Base-by-base conservation (phyloP, 2,329 filamentous ascomycete genomes). In the Lecanicillium sp. region DNA sequence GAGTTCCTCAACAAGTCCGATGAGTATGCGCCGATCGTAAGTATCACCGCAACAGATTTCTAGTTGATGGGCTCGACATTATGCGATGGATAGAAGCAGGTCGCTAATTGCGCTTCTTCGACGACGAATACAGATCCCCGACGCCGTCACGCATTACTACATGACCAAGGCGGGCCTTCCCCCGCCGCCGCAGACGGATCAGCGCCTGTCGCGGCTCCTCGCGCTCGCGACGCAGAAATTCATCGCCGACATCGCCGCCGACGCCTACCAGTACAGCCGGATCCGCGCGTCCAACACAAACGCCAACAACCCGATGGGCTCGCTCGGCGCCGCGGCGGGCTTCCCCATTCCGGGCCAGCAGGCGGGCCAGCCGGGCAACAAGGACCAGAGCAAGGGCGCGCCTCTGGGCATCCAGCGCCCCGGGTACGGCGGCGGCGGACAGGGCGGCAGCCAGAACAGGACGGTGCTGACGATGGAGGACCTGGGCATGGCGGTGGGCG, bases 391-490 rank as follows among this genome's bases (percentile, higher is more conserved):
- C 5, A 78, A 71, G 51, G 71, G 68, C 54, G 77, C 80, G 2
- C 77, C 83, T 62, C 70, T 86, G 55, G 89, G 83, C 3, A 85
- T 87, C 52, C 86, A 90, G 70, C 72, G 87, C 43, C 81, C 86
- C 20, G 87, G 87, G 1, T 91, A 84, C 61, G 89, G 88, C 14
- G 93, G 91, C 54, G 91, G 91, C 57, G 90, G 90, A 0, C 87
- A 90, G 60, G 90, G 90, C 23, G 87, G 88, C 1, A 87, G 83
- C 48, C 88, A 94, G 70, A 95, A 94, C 54, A 78, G 90, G 54
- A 96, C 93, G 15, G 91, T 98, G 48, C 74, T 98, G 53, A 97
- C 93, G 1, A 97, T 98, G 93, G 93, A 98, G 69, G 93, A 98
- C 66, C 67, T 98, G 59, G 93, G 93, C 14, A 97, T 97, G 90